phyloP scores from a whole-genome alignment of 352 stramenopile species.

The Pythium aquatile region DNA sequence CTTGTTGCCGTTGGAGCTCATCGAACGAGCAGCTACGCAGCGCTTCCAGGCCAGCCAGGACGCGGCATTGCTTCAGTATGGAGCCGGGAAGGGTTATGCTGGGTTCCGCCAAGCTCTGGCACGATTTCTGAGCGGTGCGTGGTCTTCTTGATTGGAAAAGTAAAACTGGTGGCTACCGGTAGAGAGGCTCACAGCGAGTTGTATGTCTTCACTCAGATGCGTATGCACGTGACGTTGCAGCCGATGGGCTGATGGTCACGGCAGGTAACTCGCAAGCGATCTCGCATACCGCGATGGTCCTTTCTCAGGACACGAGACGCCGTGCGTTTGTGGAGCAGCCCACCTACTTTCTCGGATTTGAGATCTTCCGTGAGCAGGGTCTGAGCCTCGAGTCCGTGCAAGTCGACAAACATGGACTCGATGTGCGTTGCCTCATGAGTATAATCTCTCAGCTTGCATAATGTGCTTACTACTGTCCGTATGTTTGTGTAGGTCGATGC shows the following conservation, averaged over 20 bases:
- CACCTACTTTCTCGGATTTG: conserved; percentile 91
- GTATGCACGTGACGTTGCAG: conserved; percentile 35
- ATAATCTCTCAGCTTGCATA: too few species aligned
- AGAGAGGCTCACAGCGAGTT: not conserved
- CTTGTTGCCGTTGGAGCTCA: conserved; percentile 70
- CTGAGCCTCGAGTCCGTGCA: conserved; percentile 75
- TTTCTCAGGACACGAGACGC: conserved; percentile 74
- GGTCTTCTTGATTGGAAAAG: not conserved
- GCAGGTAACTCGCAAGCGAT: conserved; percentile 91
- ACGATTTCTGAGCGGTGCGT: conserved; percentile 49
- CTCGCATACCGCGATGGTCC: conserved; percentile 79
- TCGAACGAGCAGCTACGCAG: conserved; percentile 43
- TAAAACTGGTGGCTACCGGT: not conserved
- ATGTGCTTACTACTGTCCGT: too few species aligned
- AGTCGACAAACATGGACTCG: conserved; percentile 66
- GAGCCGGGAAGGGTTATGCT: conserved; percentile 59
- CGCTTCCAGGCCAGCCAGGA: conserved; percentile 60
- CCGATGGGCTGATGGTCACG: conserved; percentile 81
- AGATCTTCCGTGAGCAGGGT: conserved; percentile 91
- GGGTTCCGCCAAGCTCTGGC: conserved; percentile 71
- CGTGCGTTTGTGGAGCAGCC: conserved; percentile 88
- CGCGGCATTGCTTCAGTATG: conserved; percentile 69
- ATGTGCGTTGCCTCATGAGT: conserved; percentile 40
- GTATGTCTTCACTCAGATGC: conserved; percentile 8
- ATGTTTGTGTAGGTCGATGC: conserved; percentile 39